These are phyloP conservation scores for Arabidopsis thaliana DNA, from an alignment of 345 rosid genomes.

Conservation along the genomic window DNA sequence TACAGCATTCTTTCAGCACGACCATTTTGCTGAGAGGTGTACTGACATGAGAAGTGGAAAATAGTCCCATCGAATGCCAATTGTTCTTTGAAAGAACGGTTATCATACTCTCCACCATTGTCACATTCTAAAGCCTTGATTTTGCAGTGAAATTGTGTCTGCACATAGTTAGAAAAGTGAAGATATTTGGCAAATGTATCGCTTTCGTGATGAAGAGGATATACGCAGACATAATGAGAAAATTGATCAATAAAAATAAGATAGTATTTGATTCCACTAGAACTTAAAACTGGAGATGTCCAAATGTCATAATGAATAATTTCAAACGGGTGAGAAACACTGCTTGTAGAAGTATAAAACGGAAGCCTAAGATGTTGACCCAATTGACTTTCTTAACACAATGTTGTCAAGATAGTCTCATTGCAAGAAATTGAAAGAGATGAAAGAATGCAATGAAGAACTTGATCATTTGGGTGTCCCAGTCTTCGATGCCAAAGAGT, in stretches of 20 bases:
- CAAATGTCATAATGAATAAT: not conserved
- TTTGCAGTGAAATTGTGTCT: not conserved
- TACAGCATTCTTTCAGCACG: not conserved
- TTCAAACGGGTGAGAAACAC: not conserved
- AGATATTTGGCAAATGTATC: not conserved
- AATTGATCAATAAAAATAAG: too few species aligned
- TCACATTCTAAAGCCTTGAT: not conserved
- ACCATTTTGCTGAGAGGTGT: not conserved
- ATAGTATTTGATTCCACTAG: too few species aligned
- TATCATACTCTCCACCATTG: not conserved
- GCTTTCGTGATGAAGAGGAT: not conserved
- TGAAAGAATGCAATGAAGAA: too few species aligned
- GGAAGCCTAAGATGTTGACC: not conserved
- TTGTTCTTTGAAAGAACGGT: accelerated
- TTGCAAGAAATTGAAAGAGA: too few species aligned
- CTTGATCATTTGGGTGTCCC: too few species aligned
- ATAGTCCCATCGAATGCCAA: not conserved
- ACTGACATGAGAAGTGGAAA: not conserved
- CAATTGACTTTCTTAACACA: not conserved
- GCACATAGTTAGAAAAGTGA: not conserved
- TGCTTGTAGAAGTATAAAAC: not conserved
- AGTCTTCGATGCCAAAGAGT: too few species aligned
- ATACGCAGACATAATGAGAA: too few species aligned
- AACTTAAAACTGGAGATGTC: too few species aligned
- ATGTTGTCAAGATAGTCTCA: not conserved